Percentiles rank a stretch among this genome's conserved stretches.
Conservation (phyloP, 805 yeast species). For the Myxozyma melibiosi region DNA sequence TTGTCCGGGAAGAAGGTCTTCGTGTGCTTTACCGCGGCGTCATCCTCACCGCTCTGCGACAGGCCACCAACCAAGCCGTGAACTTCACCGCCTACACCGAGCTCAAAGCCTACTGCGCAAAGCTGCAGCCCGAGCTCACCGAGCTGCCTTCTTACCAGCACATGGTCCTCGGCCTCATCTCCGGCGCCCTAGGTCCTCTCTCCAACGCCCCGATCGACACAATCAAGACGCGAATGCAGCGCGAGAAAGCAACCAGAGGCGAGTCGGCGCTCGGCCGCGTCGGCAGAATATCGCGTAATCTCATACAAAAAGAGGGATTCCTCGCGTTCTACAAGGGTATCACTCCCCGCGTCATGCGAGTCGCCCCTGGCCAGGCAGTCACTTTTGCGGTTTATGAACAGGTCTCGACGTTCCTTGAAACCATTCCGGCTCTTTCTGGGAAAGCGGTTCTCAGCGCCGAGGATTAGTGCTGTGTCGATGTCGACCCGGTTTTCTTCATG, state of each 20-base stretch:
- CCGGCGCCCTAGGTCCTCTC: conserved; percentile 97
- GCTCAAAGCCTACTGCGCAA: conserved; percentile 69
- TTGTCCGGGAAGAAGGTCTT: conserved; percentile 88
- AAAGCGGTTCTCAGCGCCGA: conserved; percentile 22
- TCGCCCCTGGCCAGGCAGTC: conserved; percentile 99
- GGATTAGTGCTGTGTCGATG: conserved; percentile 10
- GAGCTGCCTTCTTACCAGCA: conserved; percentile 92
- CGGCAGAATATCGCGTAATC: conserved; percentile 73
- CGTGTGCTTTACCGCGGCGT: conserved; percentile 92
- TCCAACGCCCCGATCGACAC: conserved; percentile 98
- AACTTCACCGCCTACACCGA: conserved; percentile 94
- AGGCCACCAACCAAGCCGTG: conserved; percentile 97
- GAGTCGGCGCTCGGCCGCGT: conserved; percentile 78
- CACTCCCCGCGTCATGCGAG: conserved; percentile 98
- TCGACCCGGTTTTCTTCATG: neutral
- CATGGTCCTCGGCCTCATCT: conserved; percentile 81
- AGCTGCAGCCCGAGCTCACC: conserved; percentile 54
- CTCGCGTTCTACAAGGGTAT: conserved; percentile 92
- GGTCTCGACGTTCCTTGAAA: conserved; percentile 66
- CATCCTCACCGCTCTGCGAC: conserved; percentile 93
- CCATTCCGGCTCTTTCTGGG: conserved; percentile 24
- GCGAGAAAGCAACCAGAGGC: conserved; percentile 65
- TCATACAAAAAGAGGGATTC: conserved; percentile 86
- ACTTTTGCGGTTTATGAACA: conserved; percentile 97
- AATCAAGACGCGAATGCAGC: conserved; percentile 94